These are phyloP conservation scores for Begonia masoniana DNA, from an alignment of 306 rosid species.

Conservation along the genomic window DNA sequence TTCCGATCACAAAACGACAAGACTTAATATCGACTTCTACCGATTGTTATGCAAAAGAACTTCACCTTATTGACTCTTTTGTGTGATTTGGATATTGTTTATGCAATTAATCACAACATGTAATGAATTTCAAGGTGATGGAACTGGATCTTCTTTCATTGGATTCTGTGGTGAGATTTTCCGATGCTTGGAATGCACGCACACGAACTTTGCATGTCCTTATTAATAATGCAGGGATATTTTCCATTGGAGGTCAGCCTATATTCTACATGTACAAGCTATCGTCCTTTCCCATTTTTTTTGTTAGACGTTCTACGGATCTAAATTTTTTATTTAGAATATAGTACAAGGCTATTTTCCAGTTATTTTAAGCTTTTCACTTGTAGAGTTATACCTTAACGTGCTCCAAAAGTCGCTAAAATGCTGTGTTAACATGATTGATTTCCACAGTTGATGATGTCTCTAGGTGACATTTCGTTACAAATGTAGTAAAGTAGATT, in stretches of 20 bases:
- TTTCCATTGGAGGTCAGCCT: conserved; percentile 82
- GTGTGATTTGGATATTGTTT: too few relatives aligned
- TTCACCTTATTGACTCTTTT: too few relatives aligned
- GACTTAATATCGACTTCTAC: too few relatives aligned
- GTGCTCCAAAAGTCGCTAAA: too few relatives aligned
- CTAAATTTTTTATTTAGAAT: background rate
- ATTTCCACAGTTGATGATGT: too few relatives aligned
- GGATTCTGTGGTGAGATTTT: conserved; percentile 80
- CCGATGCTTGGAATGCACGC: conserved; percentile 85
- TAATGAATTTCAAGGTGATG: conserved; percentile 48
- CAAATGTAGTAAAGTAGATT: background rate
- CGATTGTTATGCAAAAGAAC: too few relatives aligned
- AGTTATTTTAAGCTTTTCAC: background rate
- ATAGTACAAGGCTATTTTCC: background rate
- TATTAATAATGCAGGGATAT: conserved; percentile 93
- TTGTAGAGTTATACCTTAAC: too few relatives aligned
- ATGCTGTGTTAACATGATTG: too few relatives aligned
- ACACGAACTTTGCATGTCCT: conserved; percentile 76
- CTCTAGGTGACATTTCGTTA: background rate
- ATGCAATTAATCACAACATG: too few relatives aligned
- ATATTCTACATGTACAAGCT: background rate
- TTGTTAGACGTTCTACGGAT: conserved; percentile 5
- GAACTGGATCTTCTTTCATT: conserved; percentile 84
- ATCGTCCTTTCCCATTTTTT: conserved; percentile 4
- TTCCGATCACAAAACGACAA: too few relatives aligned